Percentiles rank a stretch among this genome's conserved stretches.
Conservation (phyloP, 192 early-diverging fungal species). For the Paraglomus occultum region DNA sequence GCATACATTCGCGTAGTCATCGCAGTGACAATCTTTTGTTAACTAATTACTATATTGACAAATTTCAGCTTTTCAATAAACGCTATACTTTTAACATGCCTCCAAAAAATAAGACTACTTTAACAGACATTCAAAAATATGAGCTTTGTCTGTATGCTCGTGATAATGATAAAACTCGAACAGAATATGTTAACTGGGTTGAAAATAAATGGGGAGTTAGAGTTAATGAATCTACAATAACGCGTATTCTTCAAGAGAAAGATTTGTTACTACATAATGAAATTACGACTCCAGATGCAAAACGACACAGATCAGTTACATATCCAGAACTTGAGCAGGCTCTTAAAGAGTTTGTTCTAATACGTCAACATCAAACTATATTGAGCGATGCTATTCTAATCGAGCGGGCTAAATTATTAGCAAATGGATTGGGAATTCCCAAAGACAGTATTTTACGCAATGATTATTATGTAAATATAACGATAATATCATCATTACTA, state of each 20-base stretch:
- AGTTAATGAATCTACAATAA: conserved; percentile 15
- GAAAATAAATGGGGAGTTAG: conserved; percentile 18
- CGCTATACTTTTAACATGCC: no score
- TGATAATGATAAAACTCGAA: conserved; percentile 2
- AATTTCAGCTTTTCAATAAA: no score
- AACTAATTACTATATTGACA: no score
- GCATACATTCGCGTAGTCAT: no score
- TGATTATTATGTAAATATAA: no score
- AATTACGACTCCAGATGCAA: neutral
- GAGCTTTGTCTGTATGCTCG: conserved; percentile 12
- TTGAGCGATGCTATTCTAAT: conserved; percentile 5
- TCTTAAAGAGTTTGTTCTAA: conserved; percentile 13
- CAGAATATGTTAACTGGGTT: conserved; percentile 23
- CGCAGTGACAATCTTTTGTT: no score
- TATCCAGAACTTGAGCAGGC: neutral
- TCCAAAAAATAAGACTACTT: conserved; percentile 23
- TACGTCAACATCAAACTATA: neutral
- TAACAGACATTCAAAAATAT: conserved; percentile 24
- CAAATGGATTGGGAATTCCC: neutral
- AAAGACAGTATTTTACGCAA: no score
- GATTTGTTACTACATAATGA: conserved; percentile 10
- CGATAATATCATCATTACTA: no score
- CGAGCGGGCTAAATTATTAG: neutral
- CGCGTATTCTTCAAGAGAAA: conserved; percentile 5
- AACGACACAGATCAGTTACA: conserved; percentile 13